Evolutionary conservation across 1,139 yeast genomes (phyloP), one percentile per base, ranked within the genome.

Genomic region (Candida sp.): DNA sequence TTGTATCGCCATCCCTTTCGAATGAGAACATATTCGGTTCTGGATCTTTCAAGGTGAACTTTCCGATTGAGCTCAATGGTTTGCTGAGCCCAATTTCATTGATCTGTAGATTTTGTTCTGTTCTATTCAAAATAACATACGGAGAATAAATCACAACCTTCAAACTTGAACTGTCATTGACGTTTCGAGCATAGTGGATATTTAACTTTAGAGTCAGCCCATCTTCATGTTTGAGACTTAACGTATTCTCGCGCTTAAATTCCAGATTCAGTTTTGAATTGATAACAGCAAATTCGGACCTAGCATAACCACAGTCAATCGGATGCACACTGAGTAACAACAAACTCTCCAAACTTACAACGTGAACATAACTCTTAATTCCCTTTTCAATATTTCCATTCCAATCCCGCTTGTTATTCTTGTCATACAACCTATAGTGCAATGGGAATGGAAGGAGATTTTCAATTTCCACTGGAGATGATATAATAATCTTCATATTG

Each of bases 1-100:
- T 77, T 38, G 82, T 75, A 43, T 81, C 84, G 8, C 66, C 69
- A 38, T 73, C 78, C 29, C 68, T 70, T 21, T 81, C 85, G 58
- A 88, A 91, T 0, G 99, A 91, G 68, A 93, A 91, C 88, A 93
- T 81, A 43, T 77, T 78, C 0, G 97, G 97, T 12, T 67, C 56
- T 0, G 51, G 60, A 62, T 46, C 59, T 49, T 37, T 64, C 8
- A 63, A 36, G 45, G 63, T 33, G 46, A 63, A 23, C 42, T 52
- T 51, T 19, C 68, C 69, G 11, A 56, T 53, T 1, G 75, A 66
- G 11, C 12, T 21, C 34, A 37, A 42, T 22, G 66, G 61, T 45
- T 80, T 57, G 22, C 77, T 68, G 53, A 87, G 89, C 22, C 76
- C 66, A 35, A 73, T 73, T 43, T 89, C 91, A 48, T 64, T 64